phyloP scores from a whole-genome alignment of 768 basidiomycete genomes.

The Russula griseocarnosa region DNA sequence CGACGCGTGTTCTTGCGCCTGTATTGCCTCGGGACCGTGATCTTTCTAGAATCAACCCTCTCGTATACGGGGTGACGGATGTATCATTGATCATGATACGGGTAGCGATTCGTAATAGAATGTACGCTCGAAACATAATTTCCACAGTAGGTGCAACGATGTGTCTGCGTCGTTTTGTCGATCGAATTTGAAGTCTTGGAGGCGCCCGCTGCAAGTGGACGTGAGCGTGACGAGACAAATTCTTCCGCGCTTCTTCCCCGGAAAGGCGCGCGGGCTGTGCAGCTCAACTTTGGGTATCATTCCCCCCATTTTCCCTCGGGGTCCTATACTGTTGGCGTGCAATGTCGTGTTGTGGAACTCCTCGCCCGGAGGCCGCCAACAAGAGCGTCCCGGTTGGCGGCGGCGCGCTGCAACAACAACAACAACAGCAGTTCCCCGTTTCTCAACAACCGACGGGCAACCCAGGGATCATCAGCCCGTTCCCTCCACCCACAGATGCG shows the following conservation, averaged over 20 bases:
- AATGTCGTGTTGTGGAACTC: slow-evolving; percentile 65
- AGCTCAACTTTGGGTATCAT: neutral
- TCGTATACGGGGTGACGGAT: neutral
- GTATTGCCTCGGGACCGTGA: neutral
- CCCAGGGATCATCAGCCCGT: slow-evolving; percentile 13
- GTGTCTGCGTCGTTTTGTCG: neutral
- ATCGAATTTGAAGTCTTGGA: neutral
- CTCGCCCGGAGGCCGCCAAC: slow-evolving; percentile 32
- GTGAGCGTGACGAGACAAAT: neutral
- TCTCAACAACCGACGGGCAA: slow-evolving; percentile 51
- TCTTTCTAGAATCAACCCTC: neutral
- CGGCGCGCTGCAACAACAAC: slow-evolving; percentile 25
- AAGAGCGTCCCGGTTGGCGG: slow-evolving; percentile 23
- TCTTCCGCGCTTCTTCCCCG: neutral
- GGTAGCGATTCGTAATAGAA: neutral
- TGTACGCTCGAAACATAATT: neutral
- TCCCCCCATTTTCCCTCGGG: neutral
- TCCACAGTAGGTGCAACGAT: neutral
- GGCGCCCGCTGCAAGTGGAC: neutral
- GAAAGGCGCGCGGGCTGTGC: slow-evolving; percentile 1
- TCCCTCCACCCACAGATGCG: neutral
- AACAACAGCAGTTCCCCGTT: slow-evolving; percentile 36
- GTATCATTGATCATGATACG: neutral
- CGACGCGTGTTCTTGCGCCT: neutral
- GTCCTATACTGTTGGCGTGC: slow-evolving; percentile 34